Percentiles rank a stretch among this genome's conserved stretches.
phyloP scores from a whole-genome alignment of 2,329 filamentous ascomycete species.

The Claviceps sp. region DNA sequence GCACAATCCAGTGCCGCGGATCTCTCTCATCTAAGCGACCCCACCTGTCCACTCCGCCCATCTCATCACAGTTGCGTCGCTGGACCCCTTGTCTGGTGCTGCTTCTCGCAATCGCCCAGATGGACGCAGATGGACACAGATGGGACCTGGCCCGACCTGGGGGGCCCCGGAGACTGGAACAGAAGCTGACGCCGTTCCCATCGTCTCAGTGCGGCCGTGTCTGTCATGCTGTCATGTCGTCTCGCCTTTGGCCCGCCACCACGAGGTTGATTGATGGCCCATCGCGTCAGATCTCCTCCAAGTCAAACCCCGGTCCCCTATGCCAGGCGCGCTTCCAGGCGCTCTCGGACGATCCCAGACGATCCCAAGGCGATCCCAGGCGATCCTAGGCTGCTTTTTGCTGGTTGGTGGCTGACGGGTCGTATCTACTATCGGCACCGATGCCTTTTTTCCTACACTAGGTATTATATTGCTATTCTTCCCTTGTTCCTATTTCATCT shows the following conservation, averaged over 20 bases:
- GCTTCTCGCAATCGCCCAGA: background rate
- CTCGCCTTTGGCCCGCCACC: conserved; percentile 18
- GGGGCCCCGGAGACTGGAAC: background rate
- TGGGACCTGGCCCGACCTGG: background rate
- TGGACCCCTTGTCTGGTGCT: conserved; percentile 5
- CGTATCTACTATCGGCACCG: conserved; percentile 8
- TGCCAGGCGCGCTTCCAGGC: conserved; percentile 1
- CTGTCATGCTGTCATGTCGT: background rate
- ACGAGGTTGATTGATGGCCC: conserved; percentile 15
- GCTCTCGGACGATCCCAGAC: too few relatives aligned
- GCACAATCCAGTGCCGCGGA: conserved; percentile 21
- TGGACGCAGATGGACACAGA: background rate
- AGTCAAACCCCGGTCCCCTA: conserved; percentile 7
- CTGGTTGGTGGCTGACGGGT: conserved; percentile 7
- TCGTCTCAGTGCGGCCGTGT: background rate
- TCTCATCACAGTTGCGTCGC: conserved; percentile 3
- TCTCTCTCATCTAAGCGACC: conserved; percentile 12
- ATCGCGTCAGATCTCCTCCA: conserved; percentile 21
- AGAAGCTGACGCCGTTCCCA: background rate
- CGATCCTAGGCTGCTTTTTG: background rate
- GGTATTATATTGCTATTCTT: conserved; percentile 8
- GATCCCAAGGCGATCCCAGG: conserved; percentile 1
- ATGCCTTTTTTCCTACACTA: background rate
- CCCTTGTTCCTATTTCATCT: conserved; percentile 1
- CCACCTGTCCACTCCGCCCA: conserved; percentile 10